Evolutionary conservation across 148 eudicot genomes (phyloP).

Genomic region (Rhododendron vialii): DNA sequence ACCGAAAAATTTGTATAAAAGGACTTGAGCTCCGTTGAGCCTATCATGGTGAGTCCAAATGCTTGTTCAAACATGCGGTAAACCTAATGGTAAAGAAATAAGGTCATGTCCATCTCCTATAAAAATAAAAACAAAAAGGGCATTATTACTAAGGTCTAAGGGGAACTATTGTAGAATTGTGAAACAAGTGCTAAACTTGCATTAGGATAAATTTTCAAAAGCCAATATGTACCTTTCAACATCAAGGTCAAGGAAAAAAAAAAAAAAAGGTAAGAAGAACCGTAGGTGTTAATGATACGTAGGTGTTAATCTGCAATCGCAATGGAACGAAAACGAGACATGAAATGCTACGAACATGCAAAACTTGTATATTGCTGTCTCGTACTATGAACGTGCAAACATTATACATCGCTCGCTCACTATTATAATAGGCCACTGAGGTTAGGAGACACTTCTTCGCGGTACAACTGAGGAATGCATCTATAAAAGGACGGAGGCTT

Average conservation of each 20-base stretch:
- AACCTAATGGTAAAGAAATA: background rate
- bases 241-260: background rate
- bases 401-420: background rate
- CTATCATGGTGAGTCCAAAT: background rate
- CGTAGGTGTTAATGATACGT: background rate
- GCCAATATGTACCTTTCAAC: background rate
- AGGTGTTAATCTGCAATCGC: background rate
- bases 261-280: background rate
- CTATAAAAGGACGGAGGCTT: slow-evolving; percentile 2
- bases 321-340: background rate
- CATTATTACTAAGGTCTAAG: background rate
- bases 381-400: background rate
- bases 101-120: background rate
- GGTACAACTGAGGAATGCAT: background rate
- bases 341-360: background rate
- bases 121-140: background rate
- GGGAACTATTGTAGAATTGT: background rate
- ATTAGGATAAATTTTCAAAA: background rate
- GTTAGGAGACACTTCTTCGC: background rate
- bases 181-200: background rate
- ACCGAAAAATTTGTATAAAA: too few species aligned
- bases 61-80: background rate
- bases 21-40: background rate
- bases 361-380: too few species aligned
- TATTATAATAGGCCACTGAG: background rate